Conservation (phyloP, 225 moss, liverwort and hornwort genomes). For the Neckera pumila region DNA sequence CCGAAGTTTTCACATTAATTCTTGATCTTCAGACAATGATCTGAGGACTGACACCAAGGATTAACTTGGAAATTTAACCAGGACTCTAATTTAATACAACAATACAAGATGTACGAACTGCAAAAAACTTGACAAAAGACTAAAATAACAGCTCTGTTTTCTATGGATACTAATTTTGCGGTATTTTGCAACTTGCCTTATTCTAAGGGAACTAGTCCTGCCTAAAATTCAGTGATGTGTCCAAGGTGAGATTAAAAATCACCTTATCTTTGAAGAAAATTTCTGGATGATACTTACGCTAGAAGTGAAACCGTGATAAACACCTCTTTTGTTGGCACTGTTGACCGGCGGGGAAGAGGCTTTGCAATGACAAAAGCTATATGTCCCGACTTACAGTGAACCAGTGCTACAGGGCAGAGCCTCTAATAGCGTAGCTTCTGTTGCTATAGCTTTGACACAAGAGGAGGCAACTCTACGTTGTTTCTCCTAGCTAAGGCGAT, state of each 20-base stretch:
- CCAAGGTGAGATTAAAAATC: neutral
- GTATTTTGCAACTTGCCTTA: neutral
- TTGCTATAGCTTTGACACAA: conserved; percentile 9
- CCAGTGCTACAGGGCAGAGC: neutral
- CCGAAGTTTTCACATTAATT: neutral
- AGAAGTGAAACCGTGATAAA: neutral
- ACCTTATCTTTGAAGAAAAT: neutral
- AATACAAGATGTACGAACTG: neutral
- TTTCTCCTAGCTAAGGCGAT: conserved; percentile 19
- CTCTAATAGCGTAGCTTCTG: neutral
- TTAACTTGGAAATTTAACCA: neutral
- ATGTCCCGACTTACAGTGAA: neutral
- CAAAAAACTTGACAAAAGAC: neutral
- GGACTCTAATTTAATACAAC: neutral
- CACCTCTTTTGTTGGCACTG: neutral
- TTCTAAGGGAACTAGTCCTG: neutral
- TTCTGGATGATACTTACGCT: neutral
- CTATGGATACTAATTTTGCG: neutral
- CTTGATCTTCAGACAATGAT: neutral
- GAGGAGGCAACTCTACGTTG: conserved; percentile 11
- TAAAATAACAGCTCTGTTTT: neutral
- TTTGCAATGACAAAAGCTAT: neutral
- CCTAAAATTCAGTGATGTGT: neutral
- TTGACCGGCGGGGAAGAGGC: neutral
- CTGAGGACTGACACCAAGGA: neutral